Base-by-base conservation (phyloP, 2,329 filamentous ascomycete genomes). In the Fusarium kyushuense region DNA sequence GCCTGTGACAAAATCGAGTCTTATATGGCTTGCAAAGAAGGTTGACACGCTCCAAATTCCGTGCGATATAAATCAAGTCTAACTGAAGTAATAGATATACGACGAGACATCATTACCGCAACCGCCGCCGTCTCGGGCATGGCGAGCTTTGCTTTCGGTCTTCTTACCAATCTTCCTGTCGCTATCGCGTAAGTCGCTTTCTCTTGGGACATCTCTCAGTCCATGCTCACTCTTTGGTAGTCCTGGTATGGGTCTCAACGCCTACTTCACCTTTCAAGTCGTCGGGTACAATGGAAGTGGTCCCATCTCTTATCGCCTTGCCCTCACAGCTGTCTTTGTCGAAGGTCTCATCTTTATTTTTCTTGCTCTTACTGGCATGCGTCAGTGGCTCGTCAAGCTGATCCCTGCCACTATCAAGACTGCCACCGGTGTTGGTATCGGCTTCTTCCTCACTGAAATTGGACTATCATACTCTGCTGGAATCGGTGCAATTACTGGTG, bases 41-140 rank as follows among this genome's bases (percentile, higher is more conserved):
- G 84, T 84, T 58, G 63, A 79, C 71, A 48, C n/a, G 32, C n/a
- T 21, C 10, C 32, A 17, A 13, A 1, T 2, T 14, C 9, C 12
- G 1, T 1, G 17, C 2, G 4, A 5, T 6, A 2, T 11, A 16
- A 2, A 17, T 5, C 2, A n/a, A 12, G 23, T 17, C 43, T 72
- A 5, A 73, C 48, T 11, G 9, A 14, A 9, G 1, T 30, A 17
- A 14, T 27, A 58, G 89, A 84, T 43, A 78, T 96, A 65, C 90
- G 92, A 69, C 87, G 90, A 32, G 93, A 96, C 76, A 81, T 96
- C 19, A 89, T 96, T 58, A 96, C 93, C 2, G 91, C 92, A 5
- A 96, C 93, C 1, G 91, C 92, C n/a, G 92, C 92, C 12, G 87
- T 96, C 52, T 84, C 92, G 8, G 92, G 92, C 9, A 82, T 96